phyloP scores from a whole-genome alignment of 306 rosid species.

The Castanospermum australe region DNA sequence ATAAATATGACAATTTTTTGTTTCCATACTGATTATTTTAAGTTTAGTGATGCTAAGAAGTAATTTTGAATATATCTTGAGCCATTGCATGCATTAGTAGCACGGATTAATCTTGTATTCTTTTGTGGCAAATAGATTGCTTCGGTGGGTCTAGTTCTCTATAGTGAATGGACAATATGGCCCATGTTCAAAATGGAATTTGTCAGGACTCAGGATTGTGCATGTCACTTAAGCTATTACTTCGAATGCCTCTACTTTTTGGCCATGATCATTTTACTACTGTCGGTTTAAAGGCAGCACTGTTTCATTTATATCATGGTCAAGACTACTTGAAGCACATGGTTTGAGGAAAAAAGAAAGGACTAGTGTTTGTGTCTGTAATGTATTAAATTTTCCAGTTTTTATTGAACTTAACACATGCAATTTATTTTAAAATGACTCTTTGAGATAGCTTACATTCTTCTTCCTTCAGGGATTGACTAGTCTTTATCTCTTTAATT shows the following conservation, averaged over 20 bases:
- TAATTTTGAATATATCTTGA: neutral
- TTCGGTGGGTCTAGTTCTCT: neutral
- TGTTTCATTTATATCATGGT: too few relatives aligned
- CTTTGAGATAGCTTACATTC: neutral
- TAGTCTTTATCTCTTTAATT: neutral
- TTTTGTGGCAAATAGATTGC: neutral
- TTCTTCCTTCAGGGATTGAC: constrained; percentile 8
- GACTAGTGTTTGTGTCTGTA: neutral
- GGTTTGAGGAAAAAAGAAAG: neutral
- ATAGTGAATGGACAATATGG: neutral
- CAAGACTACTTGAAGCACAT: too few relatives aligned
- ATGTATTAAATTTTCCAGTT: neutral
- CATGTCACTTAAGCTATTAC: neutral
- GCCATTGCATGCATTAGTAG: neutral
- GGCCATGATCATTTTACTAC: neutral
- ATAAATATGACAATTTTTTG: neutral
- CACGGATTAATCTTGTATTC: neutral
- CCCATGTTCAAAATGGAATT: neutral
- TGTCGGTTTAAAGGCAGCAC: neutral
- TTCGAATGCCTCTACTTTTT: neutral
- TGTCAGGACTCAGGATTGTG: neutral
- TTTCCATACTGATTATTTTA: neutral
- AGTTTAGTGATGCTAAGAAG: neutral
- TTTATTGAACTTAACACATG: neutral
- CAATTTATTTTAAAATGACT: neutral